phyloP scores from a whole-genome alignment of 169 alveolate genomes.

The Toxoplasma gondii region DNA sequence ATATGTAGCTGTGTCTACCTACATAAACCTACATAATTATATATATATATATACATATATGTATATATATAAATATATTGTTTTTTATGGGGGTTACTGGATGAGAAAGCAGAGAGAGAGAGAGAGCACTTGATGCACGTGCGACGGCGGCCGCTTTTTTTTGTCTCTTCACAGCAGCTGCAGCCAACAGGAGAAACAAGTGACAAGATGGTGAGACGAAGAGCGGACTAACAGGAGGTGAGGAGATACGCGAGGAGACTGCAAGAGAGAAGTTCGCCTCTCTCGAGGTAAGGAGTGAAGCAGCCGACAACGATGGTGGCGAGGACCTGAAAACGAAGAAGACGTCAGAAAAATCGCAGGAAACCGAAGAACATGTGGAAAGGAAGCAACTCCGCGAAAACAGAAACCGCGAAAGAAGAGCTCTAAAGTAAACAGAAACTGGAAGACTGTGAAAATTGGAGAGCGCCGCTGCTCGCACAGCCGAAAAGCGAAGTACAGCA shows the following conservation, averaged over 20 bases:
- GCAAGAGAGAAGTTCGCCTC: slow-evolving; percentile 38
- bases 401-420: no score
- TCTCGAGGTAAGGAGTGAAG: not conserved
- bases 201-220: not conserved
- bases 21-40: not conserved
- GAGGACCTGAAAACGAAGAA: not conserved
- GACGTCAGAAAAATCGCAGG: not conserved
- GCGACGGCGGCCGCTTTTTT: not conserved
- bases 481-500: no score
- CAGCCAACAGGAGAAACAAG: no score
- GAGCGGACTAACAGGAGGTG: slow-evolving; percentile 27
- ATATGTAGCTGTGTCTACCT: no score
- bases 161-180: not conserved
- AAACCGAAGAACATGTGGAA: not conserved
- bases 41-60: not conserved
- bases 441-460: no score
- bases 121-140: no score
- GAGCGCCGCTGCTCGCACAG: no score
- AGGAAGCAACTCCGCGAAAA: not conserved
- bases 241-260: slow-evolving; percentile 28
- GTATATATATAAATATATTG: not conserved
- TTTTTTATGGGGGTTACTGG: not conserved
- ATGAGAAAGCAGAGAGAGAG: not conserved
- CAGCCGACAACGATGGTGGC: slow-evolving; percentile 19
- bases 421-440: no score